A percentile compares a stretch with the other conserved stretches of the same genome.
Conservation (phyloP, 768 basidiomycete genomes). For the Macrocybe gigantea region DNA sequence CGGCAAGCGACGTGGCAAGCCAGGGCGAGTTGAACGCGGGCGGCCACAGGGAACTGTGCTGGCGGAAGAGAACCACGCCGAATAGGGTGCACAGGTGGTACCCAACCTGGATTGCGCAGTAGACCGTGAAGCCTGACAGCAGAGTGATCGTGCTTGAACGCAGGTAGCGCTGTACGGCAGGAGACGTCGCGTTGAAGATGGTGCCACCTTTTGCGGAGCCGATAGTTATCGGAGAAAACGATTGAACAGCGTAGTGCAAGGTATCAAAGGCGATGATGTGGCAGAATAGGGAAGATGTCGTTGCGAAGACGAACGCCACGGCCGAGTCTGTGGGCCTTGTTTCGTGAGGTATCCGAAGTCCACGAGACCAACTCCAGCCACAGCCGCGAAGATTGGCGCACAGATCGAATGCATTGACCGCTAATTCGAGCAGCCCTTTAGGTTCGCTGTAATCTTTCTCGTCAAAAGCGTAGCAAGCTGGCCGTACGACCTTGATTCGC, state of each 20-base stretch:
- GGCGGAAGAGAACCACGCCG: slow-evolving; percentile 39
- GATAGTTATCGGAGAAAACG: slow-evolving; percentile 36
- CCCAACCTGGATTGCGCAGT: slow-evolving; percentile 34
- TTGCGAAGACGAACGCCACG: slow-evolving; percentile 27
- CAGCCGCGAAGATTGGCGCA: slow-evolving; percentile 45
- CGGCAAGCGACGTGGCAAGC: slow-evolving; percentile 47
- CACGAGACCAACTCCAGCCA: slow-evolving; percentile 56
- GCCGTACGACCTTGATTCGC: slow-evolving; percentile 15
- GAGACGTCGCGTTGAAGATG: slow-evolving; percentile 34
- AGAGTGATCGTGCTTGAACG: slow-evolving; percentile 39
- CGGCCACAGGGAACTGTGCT: slow-evolving; percentile 53
- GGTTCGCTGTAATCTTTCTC: background rate
- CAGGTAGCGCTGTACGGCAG: slow-evolving; percentile 28
- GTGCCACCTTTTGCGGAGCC: slow-evolving; percentile 31
- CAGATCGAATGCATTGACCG: slow-evolving; percentile 45
- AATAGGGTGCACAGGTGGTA: slow-evolving; percentile 38
- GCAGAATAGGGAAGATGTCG: slow-evolving; percentile 23
- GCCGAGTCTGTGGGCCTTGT: slow-evolving; percentile 32
- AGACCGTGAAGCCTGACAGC: slow-evolving; percentile 37
- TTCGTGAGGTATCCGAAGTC: slow-evolving; percentile 34
- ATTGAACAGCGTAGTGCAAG: slow-evolving; percentile 40
- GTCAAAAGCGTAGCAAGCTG: background rate
- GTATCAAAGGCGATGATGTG: slow-evolving; percentile 37
- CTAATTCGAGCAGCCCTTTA: slow-evolving; percentile 5
- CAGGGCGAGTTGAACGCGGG: slow-evolving; percentile 55